Evolutionary conservation across 2,329 filamentous ascomycete genomes (phyloP).

Genomic region (Penicillium sp.): DNA sequence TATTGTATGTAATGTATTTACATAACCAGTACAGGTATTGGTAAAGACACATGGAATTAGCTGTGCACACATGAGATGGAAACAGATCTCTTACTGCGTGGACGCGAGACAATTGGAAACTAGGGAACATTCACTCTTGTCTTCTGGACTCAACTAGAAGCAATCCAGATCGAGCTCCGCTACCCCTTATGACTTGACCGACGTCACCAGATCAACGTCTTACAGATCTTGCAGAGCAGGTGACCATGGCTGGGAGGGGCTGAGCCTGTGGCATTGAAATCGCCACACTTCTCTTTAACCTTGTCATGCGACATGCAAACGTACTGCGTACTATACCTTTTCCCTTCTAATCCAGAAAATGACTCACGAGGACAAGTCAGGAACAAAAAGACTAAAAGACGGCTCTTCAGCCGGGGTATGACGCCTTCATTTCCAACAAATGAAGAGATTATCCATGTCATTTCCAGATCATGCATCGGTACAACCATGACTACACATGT

Average conservation of each 20-base stretch:
- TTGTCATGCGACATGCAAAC: conserved; percentile 7
- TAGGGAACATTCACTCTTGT: too few relatives aligned
- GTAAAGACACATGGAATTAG: too few relatives aligned
- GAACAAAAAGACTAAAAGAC: conserved; percentile 1
- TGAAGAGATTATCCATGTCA: background rate
- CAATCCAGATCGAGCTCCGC: background rate
- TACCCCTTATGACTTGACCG: background rate
- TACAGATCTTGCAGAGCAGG: background rate
- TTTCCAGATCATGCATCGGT: conserved; percentile 2
- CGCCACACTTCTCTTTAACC: conserved; percentile 5
- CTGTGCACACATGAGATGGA: too few relatives aligned
- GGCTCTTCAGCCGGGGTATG: conserved; percentile 4
- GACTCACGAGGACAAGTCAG: background rate
- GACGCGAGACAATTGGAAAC: too few relatives aligned
- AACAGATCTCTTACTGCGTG: too few relatives aligned
- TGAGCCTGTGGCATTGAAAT: conserved; percentile 6
- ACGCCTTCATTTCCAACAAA: background rate
- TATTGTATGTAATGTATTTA: background rate
- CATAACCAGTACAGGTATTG: background rate
- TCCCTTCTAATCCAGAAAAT: background rate
- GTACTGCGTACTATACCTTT: background rate
- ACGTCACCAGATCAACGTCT: conserved; percentile 5
- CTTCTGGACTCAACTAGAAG: background rate
- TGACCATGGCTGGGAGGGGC: conserved; percentile 5
- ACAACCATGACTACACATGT: background rate